Percentiles rank a stretch among this genome's conserved stretches.
These are phyloP conservation scores for Hanseniaspora nectarophila DNA, from an alignment of 805 yeast genomes.

Conservation along the genomic window DNA sequence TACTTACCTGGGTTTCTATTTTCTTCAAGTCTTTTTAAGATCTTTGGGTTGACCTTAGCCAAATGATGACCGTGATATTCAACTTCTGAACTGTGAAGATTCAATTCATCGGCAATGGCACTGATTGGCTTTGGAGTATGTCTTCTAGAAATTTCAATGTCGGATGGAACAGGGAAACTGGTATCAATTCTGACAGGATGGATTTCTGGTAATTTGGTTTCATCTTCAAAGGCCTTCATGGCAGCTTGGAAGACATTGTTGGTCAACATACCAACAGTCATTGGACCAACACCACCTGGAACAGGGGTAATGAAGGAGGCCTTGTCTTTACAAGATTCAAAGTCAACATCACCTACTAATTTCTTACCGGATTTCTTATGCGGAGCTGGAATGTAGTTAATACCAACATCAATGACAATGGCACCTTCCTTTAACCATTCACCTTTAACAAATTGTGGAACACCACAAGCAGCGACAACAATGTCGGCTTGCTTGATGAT, in stretches of 20 bases:
- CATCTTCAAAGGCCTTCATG: conserved; percentile 36
- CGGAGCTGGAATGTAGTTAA: conserved; percentile 71
- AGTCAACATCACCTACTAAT: conserved; percentile 94
- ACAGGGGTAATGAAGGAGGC: conserved; percentile 81
- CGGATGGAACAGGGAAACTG: conserved; percentile 72
- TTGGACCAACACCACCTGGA: conserved; percentile 99
- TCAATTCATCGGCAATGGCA: conserved; percentile 66
- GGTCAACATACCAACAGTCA: conserved; percentile 95
- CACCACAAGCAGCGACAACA: conserved; percentile 82
- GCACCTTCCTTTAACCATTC: conserved; percentile 80
- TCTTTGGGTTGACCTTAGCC: conserved; percentile 69
- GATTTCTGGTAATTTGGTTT: conserved; percentile 36
- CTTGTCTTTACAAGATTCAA: conserved; percentile 45
- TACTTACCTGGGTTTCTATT: conserved; percentile 62
- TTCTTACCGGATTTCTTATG: conserved; percentile 64
- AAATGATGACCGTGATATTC: conserved; percentile 83
- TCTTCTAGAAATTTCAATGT: conserved; percentile 75
- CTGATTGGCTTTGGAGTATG: conserved; percentile 78
- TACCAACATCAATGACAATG: conserved; percentile 88
- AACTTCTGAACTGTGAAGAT: conserved; percentile 64
- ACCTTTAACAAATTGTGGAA: conserved; percentile 71
- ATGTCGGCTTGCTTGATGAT: conserved; percentile 55
- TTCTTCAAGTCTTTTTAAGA: conserved; percentile 53
- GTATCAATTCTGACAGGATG: conserved; percentile 46
- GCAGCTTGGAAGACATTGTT: conserved; percentile 77